These are phyloP conservation scores for Talaromyces ruber DNA, from an alignment of 495 filamentous ascomycete genomes.

Conservation along the genomic window DNA sequence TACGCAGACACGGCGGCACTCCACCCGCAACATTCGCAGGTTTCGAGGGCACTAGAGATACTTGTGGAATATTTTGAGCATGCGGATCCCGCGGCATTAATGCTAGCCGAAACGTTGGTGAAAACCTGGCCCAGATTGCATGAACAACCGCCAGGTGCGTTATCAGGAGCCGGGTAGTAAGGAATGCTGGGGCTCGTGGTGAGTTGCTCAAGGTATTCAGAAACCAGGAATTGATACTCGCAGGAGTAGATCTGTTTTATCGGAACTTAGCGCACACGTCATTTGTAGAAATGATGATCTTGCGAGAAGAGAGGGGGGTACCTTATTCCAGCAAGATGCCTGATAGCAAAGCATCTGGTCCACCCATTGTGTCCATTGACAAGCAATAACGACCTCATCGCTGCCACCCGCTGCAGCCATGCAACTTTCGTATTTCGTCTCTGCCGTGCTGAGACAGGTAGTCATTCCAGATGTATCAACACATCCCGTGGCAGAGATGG, in stretches of 20 bases:
- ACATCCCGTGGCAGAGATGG: conserved; percentile 7
- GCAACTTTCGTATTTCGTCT: conserved; percentile 7
- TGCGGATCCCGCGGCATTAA: not conserved
- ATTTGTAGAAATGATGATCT: not conserved
- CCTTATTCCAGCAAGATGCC: conserved; percentile 18
- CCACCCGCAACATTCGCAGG: conserved; percentile 14
- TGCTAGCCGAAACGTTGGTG: conserved; percentile 2
- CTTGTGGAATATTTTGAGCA: not conserved
- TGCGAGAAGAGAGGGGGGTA: not conserved
- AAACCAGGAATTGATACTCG: conserved; percentile 26
- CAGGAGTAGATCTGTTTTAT: conserved; percentile 20
- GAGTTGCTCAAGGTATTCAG: conserved; percentile 19
- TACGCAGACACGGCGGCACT: conserved; percentile 16
- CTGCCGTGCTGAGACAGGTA: conserved; percentile 10
- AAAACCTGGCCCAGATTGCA: conserved; percentile 22
- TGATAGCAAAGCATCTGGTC: conserved; percentile 15
- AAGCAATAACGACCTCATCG: conserved; percentile 13
- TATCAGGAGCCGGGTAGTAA: conserved; percentile 24
- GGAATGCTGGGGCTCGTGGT: conserved; percentile 19
- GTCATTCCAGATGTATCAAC: conserved; percentile 11
- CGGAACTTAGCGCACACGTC: not conserved
- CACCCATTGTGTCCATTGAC: conserved; percentile 6
- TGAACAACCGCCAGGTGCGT: conserved; percentile 24
- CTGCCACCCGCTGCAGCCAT: conserved; percentile 9
- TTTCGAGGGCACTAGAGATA: not conserved